These are phyloP conservation scores for Aspergillus intermedius DNA, from an alignment of 2,329 filamentous ascomycete species.

Conservation along the genomic window DNA sequence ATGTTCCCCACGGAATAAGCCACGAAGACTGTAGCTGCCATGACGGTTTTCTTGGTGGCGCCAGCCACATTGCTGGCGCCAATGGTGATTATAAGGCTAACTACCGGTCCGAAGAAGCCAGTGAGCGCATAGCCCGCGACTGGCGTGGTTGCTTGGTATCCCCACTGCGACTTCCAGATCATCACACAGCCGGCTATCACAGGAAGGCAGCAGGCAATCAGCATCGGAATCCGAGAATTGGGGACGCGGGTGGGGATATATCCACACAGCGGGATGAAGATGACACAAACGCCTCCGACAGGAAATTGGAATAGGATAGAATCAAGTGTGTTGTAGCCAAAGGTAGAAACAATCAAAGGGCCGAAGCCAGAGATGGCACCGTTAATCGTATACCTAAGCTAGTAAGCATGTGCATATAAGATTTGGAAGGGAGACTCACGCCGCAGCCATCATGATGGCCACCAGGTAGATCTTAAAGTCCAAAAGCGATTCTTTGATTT, in stretches of 20 bases:
- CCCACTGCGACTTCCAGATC: slow-evolving; percentile 65
- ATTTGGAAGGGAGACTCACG: slow-evolving; percentile 28
- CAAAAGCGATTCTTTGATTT: slow-evolving; percentile 52
- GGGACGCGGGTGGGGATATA: slow-evolving; percentile 55
- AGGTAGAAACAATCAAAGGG: slow-evolving; percentile 64
- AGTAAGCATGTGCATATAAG: background rate
- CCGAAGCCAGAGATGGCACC: slow-evolving; percentile 66
- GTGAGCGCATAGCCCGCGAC: slow-evolving; percentile 67
- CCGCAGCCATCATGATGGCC: slow-evolving; percentile 61
- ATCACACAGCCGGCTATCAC: slow-evolving; percentile 68
- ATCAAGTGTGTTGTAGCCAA: slow-evolving; percentile 58
- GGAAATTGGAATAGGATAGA: slow-evolving; percentile 71
- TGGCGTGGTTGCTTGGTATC: slow-evolving; percentile 57
- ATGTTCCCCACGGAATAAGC: slow-evolving; percentile 73
- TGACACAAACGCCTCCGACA: slow-evolving; percentile 60
- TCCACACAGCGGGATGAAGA: slow-evolving; percentile 61
- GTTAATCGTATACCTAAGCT: slow-evolving; percentile 59
- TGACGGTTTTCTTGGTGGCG: slow-evolving; percentile 71
- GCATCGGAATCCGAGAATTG: slow-evolving; percentile 60
- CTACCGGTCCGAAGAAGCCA: slow-evolving; percentile 66
- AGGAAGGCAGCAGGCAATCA: slow-evolving; percentile 61
- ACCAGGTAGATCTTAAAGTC: slow-evolving; percentile 61
- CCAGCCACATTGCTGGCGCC: slow-evolving; percentile 66
- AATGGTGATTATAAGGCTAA: slow-evolving; percentile 54
- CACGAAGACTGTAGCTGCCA: slow-evolving; percentile 67